Percentiles rank a stretch among this genome's conserved stretches.
Conservation (phyloP, 148 eudicot genomes). For the Fallopia convolvulus region DNA sequence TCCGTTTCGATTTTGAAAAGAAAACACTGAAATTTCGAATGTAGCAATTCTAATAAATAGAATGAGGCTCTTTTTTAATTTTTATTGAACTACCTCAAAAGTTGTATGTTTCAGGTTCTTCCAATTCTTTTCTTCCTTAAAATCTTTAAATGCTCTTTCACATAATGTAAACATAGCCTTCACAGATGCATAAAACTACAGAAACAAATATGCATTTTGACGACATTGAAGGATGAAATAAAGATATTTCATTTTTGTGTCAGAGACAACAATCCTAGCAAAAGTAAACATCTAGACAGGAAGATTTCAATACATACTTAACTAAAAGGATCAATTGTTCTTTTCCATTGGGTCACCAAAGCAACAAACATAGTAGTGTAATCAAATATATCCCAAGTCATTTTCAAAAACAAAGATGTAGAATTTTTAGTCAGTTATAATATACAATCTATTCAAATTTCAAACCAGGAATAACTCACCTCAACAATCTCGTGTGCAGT, state of each 20-base stretch:
- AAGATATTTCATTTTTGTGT: background rate
- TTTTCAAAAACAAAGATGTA: background rate
- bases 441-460: background rate
- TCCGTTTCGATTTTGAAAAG: background rate
- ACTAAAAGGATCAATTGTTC: background rate
- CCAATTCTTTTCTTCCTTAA: background rate
- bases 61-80: background rate
- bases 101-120: background rate
- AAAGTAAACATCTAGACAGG: background rate
- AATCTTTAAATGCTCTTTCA: background rate
- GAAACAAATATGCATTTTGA: background rate
- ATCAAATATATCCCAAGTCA: background rate
- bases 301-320: background rate
- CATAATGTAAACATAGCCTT: background rate
- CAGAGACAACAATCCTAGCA: background rate
- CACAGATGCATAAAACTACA: background rate
- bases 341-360: background rate
- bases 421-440: background rate
- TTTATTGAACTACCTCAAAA: background rate
- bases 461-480: slow-evolving; percentile 33
- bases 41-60: background rate
- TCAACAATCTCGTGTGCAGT: slow-evolving; percentile 92
- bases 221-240: background rate
- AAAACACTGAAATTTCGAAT: background rate
- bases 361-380: background rate